Percentiles rank a stretch among this genome's conserved stretches.
Evolutionary conservation across 2,329 filamentous ascomycete species (phyloP).

Genomic region (Apiospora rasikravindrae): DNA sequence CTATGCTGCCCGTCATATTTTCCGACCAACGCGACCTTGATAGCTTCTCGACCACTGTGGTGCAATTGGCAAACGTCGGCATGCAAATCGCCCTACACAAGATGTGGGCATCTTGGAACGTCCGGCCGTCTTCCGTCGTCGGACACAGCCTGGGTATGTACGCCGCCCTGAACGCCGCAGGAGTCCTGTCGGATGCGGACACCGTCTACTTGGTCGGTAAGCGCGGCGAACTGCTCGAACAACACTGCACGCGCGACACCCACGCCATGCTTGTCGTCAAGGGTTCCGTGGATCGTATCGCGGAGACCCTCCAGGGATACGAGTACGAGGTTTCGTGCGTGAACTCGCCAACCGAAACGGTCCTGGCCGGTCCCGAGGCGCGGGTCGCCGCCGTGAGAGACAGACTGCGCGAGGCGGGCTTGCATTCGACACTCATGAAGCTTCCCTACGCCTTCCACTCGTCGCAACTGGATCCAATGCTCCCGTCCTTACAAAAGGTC

Average conservation of each 20-base stretch:
- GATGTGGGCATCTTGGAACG: conserved; percentile 42
- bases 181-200: conserved; percentile 62
- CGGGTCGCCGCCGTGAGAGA: conserved; percentile 40
- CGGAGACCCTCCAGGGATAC: not conserved
- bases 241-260: conserved; percentile 57
- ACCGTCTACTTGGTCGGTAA: conserved; percentile 64
- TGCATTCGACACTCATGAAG: conserved; percentile 51
- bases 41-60: conserved; percentile 35
- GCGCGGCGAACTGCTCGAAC: conserved; percentile 59
- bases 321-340: conserved; percentile 59
- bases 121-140: conserved; percentile 47
- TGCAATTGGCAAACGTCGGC: conserved; percentile 40
- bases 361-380: conserved; percentile 59
- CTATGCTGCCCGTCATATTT: conserved; percentile 45
- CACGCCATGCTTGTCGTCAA: conserved; percentile 67
- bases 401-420: conserved; percentile 46
- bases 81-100: conserved; percentile 44
- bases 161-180: conserved; percentile 62
- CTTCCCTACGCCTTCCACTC: conserved; percentile 62
- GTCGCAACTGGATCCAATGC: conserved; percentile 57
- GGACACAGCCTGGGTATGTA: conserved; percentile 64
- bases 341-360: conserved; percentile 67
- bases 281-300: conserved; percentile 49
- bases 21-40: too few relatives aligned
- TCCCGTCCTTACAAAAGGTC: conserved; percentile 61